These are phyloP conservation scores for Evernia prunastri DNA, from an alignment of 495 filamentous ascomycete genomes.

Conservation along the genomic window DNA sequence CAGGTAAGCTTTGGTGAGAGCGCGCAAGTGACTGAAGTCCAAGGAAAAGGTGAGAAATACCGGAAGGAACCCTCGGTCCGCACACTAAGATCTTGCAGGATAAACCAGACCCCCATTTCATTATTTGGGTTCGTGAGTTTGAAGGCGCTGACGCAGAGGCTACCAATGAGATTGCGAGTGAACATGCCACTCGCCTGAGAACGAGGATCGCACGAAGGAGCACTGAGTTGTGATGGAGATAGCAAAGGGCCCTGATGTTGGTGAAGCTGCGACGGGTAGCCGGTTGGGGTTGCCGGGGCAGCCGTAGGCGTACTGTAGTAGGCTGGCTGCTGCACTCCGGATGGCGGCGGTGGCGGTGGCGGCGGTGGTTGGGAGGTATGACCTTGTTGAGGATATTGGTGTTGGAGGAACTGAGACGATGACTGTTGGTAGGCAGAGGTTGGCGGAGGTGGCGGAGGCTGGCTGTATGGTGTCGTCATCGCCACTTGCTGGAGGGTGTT, in stretches of 20 bases:
- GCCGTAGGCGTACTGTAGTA: constrained; percentile 13
- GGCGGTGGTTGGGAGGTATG: constrained; percentile 32
- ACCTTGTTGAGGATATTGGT: constrained; percentile 32
- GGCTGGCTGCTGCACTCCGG: constrained; percentile 7
- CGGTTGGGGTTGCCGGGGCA: constrained; percentile 19
- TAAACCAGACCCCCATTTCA: constrained; percentile 92
- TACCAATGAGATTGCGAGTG: constrained; percentile 92
- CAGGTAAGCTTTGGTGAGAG: constrained; percentile 42
- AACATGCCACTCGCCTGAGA: constrained; percentile 76
- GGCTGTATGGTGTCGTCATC: neutral
- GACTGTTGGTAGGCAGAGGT: constrained; percentile 17
- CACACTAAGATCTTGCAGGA: constrained; percentile 91
- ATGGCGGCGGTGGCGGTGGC: constrained; percentile 17
- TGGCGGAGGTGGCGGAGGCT: constrained; percentile 29
- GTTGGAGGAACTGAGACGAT: constrained; percentile 24
- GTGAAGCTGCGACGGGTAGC: constrained; percentile 38
- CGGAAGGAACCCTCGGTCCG: constrained; percentile 86
- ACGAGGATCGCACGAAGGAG: constrained; percentile 35
- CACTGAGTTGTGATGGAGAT: constrained; percentile 31
- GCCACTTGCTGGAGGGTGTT: constrained; percentile 16
- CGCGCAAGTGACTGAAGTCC: neutral
- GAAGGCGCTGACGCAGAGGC: constrained; percentile 83
- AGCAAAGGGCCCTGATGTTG: constrained; percentile 33
- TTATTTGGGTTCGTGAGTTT: constrained; percentile 74
- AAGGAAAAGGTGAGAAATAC: constrained; percentile 43